These are phyloP conservation scores for Aspergillus asperescens DNA, from an alignment of 495 filamentous ascomycete genomes.

Conservation along the genomic window DNA sequence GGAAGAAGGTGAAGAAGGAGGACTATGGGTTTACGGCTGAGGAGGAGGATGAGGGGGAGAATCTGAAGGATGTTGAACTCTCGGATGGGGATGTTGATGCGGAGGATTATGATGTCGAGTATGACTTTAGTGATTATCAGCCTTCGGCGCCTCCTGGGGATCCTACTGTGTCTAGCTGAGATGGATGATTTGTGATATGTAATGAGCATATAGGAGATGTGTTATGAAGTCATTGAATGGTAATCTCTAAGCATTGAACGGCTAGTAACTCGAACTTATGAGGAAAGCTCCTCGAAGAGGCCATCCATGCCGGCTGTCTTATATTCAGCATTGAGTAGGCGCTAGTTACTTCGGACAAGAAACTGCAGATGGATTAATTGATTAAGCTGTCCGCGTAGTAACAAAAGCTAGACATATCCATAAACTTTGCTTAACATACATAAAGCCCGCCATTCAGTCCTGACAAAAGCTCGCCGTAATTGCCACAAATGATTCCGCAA, in stretches of 20 bases:
- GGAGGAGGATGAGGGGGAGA: slow-evolving; percentile 21
- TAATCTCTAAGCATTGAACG: too few species aligned
- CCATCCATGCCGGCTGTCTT: too few species aligned
- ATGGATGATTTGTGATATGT: neutral
- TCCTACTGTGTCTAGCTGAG: slow-evolving; percentile 16
- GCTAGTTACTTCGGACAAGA: too few species aligned
- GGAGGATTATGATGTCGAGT: slow-evolving; percentile 24
- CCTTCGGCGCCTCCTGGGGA: slow-evolving; percentile 19
- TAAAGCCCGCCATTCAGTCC: neutral
- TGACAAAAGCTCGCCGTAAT: neutral
- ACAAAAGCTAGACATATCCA: too few species aligned
- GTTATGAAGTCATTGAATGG: too few species aligned
- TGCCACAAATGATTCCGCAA: neutral
- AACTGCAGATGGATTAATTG: too few species aligned
- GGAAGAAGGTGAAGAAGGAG: slow-evolving; percentile 25
- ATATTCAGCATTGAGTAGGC: too few species aligned
- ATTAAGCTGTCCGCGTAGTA: too few species aligned
- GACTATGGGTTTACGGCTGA: slow-evolving; percentile 21
- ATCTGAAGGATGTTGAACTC: slow-evolving; percentile 22
- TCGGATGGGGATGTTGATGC: slow-evolving; percentile 20
- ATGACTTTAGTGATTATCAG: slow-evolving; percentile 22
- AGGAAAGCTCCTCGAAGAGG: too few species aligned
- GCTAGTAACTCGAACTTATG: too few species aligned
- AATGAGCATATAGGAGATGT: too few species aligned
- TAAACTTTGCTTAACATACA: too few species aligned